Evolutionary conservation across 768 basidiomycete genomes (phyloP), one percentile per base, ranked within the genome.

Genomic region (Lactifluus pinguis): DNA sequence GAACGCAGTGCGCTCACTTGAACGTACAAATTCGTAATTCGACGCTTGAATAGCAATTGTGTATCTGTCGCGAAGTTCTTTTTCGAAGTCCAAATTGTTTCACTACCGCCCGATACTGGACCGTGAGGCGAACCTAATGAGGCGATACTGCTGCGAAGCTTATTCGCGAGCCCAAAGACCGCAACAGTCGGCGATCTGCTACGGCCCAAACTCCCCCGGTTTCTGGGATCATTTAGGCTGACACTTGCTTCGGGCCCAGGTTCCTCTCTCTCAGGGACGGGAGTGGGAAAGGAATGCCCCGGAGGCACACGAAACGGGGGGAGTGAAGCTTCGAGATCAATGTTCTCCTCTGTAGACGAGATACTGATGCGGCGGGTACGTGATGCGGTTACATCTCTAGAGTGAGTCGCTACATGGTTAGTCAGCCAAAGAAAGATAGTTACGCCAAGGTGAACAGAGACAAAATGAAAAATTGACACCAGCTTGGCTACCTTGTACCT

Each of bases 51-150:
- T 25, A 94, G 75, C 32, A 95, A 76, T 17, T 91, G 83, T 6
- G 85, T 82, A 69, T 95, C 92, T 69, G 81, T 84, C 9, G 92
- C 92, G 61, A 89, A 89, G 72, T 87, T 85, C n/a, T 81, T 79
- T 61, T 77, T 79, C 34, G 89, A 79, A 3, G 82, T 87, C 93
- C 94, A 97, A 11, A 95, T 80, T 11, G 66, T 80, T 77, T 67
- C 80, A 38, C 71, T 52, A 72, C 61, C 60, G 30, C 42, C 52
- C n/a, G 32, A 19, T 68, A 6, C 57, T 64, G n/a, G 75, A 64
- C 9, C 80, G 78, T 1, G 78, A 73, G 48, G 81, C 67, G 60
- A 80, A 83, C 65, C 83, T 80, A 62, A 71, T 79, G 67, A 62
- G 17, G 60, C 53, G 17, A 85, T 75, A 59, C 75, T 76, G 53